Base-by-base conservation (phyloP, 768 basidiomycete species). In the Mycena amicta region DNA sequence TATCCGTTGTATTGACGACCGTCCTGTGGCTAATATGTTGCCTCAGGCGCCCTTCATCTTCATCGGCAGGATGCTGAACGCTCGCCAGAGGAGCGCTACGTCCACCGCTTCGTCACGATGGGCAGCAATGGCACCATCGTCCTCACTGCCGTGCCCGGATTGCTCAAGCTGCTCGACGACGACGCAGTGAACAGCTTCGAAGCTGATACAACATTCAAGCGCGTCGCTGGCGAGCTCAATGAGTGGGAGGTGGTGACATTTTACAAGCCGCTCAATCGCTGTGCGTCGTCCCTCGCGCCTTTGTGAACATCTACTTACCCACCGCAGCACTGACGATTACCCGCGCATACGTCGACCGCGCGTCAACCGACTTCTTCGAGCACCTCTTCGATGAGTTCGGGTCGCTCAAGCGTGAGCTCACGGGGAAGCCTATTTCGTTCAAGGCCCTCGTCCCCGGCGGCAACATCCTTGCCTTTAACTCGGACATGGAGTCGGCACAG, bases 401-500 rank as follows among this genome's bases (percentile, higher is more conserved):
- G 40, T 15, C 37, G 6, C 20, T 59, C 45, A 59, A 56, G n/a
- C 29, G n/a, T 18, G 2, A n/a, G 26, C 23, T 56, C 3, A 63
- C 61, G 1, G 57, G 53, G 18, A 54, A 52, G 29, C 43, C 40
- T n/a, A 29, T 62, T 18, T 6, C 43, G 1, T 40, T 63, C 26
- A 53, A 55, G 53, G 15, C 31, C 3, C 52, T 63, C 39, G 49
- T 57, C 3, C 47, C 37, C 4, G 55, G 46, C 4, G 62, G 62
- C 31, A 63, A 63, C 46, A 6, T 63, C 3, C 37, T 60, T 8
- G 57, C 43, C 2, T 43, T 60, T 46, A 59, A 54, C 18, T 31
- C 52, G 0, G 62, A 63, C 43, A 63, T 63, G 62, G 62, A 63
- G 18, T 52, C 49, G 8, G 55, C 62, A 1, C 59, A 63, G 39